phyloP scores from a whole-genome alignment of 2,329 filamentous ascomycete genomes.

The Periconia sp. region DNA sequence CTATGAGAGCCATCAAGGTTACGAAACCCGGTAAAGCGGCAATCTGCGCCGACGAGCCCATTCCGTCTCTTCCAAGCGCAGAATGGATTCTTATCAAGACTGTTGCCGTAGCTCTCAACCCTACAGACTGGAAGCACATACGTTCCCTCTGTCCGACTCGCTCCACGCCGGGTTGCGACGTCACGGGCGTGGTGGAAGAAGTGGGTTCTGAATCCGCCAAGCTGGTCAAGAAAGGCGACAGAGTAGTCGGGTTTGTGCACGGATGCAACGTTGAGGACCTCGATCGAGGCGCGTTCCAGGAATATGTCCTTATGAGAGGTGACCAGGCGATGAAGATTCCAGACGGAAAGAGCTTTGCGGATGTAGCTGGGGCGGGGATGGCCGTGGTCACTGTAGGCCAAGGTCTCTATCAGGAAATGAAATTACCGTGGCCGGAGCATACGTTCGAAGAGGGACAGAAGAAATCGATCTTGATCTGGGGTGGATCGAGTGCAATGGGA shows the following conservation, averaged over 20 bases:
- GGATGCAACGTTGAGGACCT: slow-evolving; percentile 34
- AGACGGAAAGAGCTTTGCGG: slow-evolving; percentile 46
- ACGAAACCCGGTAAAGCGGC: slow-evolving; percentile 4
- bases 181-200: slow-evolving; percentile 51
- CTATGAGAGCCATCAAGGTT: slow-evolving; percentile 19
- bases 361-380: slow-evolving; percentile 52
- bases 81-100: slow-evolving; percentile 53
- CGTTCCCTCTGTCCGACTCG: slow-evolving; percentile 26
- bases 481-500: slow-evolving; percentile 52
- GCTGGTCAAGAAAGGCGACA: slow-evolving; percentile 51
- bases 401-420: slow-evolving; percentile 43
- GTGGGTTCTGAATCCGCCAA: slow-evolving; percentile 50
- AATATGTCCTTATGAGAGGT: slow-evolving; percentile 51
- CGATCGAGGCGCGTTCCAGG: slow-evolving; percentile 55
- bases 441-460: slow-evolving; percentile 35
- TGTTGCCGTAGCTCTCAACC: slow-evolving; percentile 55
- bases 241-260: slow-evolving; percentile 52
- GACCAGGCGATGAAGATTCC: slow-evolving; percentile 50
- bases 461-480: slow-evolving; percentile 50
- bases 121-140: slow-evolving; percentile 58
- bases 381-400: slow-evolving; percentile 55
- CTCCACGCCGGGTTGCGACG: slow-evolving; percentile 55
- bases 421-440: slow-evolving; percentile 45
- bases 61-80: slow-evolving; percentile 5
- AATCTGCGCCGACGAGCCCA: slow-evolving; percentile 7